These are phyloP conservation scores for Agaricus blazei DNA, from an alignment of 768 basidiomycete genomes.

Conservation along the genomic window DNA sequence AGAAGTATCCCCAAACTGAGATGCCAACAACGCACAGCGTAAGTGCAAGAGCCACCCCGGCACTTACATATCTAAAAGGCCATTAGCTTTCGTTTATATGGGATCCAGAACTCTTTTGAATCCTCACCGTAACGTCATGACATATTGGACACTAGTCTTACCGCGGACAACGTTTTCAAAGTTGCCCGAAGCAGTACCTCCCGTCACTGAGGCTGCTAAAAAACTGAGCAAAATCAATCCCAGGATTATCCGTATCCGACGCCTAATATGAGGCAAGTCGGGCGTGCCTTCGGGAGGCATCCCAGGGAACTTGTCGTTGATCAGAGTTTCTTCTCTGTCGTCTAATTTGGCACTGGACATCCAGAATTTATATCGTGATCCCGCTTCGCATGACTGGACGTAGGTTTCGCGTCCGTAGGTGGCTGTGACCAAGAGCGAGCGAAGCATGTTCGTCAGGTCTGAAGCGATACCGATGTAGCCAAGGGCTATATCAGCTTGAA, in stretches of 20 bases:
- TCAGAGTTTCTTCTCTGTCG: conserved; percentile 27
- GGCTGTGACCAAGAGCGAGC: conserved; percentile 8
- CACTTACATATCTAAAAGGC: conserved; percentile 16
- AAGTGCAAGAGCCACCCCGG: conserved; percentile 12
- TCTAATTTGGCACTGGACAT: conserved; percentile 25
- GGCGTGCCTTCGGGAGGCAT: conserved; percentile 22
- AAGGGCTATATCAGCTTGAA: conserved; percentile 10
- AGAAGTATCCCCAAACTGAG: conserved; percentile 3
- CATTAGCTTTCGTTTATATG: not conserved
- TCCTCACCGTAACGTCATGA: conserved; percentile 18
- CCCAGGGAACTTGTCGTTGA: conserved; percentile 23
- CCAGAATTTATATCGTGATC: conserved; percentile 10
- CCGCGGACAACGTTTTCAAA: conserved; percentile 17
- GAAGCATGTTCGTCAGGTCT: conserved; percentile 9
- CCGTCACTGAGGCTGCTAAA: conserved; percentile 25
- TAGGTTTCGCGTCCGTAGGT: conserved; percentile 12
- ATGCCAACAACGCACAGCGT: conserved; percentile 5
- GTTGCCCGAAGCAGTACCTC: conserved; percentile 22
- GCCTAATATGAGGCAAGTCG: conserved; percentile 25
- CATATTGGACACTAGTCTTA: conserved; percentile 14
- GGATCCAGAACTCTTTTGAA: not conserved
- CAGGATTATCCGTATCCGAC: conserved; percentile 22
- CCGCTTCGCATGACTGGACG: conserved; percentile 10
- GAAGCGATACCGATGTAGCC: conserved; percentile 11
- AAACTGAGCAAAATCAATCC: conserved; percentile 21